phyloP scores from a whole-genome alignment of 805 yeast species.

The Priceomyces carsonii region DNA sequence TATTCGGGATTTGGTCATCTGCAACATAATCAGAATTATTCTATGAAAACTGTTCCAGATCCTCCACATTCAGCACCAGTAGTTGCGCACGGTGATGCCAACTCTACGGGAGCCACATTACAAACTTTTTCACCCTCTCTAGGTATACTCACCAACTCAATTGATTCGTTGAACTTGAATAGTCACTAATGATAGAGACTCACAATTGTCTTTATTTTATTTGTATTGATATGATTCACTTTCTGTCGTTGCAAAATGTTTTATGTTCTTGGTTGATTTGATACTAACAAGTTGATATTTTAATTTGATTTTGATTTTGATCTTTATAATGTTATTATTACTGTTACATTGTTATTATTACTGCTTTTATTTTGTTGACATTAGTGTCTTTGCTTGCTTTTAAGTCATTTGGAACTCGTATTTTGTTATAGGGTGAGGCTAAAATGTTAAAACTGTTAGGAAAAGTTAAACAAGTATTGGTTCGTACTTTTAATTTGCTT shows the following conservation, averaged over 20 bases:
- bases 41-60: conserved; percentile 13
- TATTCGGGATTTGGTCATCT: conserved; percentile 17
- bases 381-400: conserved; percentile 3
- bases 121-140: conserved; percentile 11
- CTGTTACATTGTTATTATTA: conserved; percentile 3
- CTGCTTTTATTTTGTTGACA: conserved; percentile 4
- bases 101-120: conserved; percentile 9
- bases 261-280: too few relatives aligned
- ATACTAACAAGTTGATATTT: too few relatives aligned
- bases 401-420: conserved; percentile 7
- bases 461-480: conserved; percentile 1
- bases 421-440: conserved; percentile 7
- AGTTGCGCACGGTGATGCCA: conserved; percentile 11
- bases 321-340: too few relatives aligned
- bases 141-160: conserved; percentile 28
- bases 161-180: conserved; percentile 36
- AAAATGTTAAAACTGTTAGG: conserved; percentile 2
- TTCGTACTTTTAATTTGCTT: too few relatives aligned
- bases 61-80: conserved; percentile 17
- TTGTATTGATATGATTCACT: neutral
- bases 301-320: too few relatives aligned
- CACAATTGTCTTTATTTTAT: neutral
- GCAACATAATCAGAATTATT: conserved; percentile 9
- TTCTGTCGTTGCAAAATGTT: too few relatives aligned
- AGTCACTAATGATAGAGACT: conserved; percentile 9